Conservation (phyloP, 2,329 filamentous ascomycete species). For the Fusarium sp. region DNA sequence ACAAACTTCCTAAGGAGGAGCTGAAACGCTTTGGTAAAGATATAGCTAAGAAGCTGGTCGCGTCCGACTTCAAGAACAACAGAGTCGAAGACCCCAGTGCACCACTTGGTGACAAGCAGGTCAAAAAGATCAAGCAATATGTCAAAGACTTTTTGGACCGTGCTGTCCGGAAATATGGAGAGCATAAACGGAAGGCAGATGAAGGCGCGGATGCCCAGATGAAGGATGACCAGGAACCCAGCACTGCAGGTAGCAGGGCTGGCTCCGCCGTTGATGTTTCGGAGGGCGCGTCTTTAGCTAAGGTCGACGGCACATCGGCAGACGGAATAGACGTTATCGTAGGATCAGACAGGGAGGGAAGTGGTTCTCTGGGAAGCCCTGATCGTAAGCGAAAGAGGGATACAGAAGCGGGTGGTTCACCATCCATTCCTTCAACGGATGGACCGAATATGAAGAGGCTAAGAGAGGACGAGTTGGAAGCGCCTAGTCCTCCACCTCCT, state of each 20-base stretch:
- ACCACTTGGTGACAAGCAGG: slow-evolving; percentile 78
- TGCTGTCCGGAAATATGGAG: slow-evolving; percentile 79
- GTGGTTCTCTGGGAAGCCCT: slow-evolving; percentile 58
- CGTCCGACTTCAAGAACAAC: slow-evolving; percentile 89
- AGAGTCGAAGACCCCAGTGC: slow-evolving; percentile 83
- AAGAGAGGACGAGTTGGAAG: slow-evolving; percentile 59
- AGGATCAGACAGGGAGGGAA: slow-evolving; percentile 59
- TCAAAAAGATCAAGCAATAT: slow-evolving; percentile 83
- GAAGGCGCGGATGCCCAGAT: slow-evolving; percentile 45
- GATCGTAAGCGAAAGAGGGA: slow-evolving; percentile 74
- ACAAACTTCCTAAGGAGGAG: slow-evolving; percentile 86
- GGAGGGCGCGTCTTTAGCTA: slow-evolving; percentile 37
- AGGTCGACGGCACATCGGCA: slow-evolving; percentile 28
- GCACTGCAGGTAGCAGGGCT: slow-evolving; percentile 12
- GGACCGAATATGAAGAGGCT: slow-evolving; percentile 65
- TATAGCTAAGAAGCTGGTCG: slow-evolving; percentile 87
- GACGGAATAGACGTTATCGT: slow-evolving; percentile 51
- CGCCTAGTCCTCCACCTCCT: slow-evolving; percentile 57
- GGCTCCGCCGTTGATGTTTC: slow-evolving; percentile 24
- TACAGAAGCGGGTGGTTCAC: slow-evolving; percentile 52
- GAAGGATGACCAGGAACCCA: slow-evolving; percentile 17
- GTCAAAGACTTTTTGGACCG: slow-evolving; percentile 90
- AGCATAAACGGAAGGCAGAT: slow-evolving; percentile 70
- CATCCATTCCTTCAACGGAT: slow-evolving; percentile 63
- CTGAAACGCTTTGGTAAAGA: slow-evolving; percentile 72